Evolutionary conservation across 108 stramenopile genomes (phyloP).

Genomic region (Aurantiochytrium sp.): DNA sequence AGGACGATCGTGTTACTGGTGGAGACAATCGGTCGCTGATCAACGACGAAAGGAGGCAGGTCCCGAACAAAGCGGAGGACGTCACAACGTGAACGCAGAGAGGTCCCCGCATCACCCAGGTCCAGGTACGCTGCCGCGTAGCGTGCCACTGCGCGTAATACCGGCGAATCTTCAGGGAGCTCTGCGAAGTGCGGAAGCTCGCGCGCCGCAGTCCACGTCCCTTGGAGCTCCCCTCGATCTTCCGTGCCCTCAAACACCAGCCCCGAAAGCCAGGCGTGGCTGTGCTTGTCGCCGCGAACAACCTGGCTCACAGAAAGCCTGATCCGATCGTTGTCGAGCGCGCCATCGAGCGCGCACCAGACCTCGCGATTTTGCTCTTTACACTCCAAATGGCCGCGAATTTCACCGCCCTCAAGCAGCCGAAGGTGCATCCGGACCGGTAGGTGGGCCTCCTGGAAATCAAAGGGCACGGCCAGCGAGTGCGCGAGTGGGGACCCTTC

Average conservation of each 20-base stretch:
- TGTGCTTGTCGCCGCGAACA: not conserved
- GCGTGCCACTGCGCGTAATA: not conserved
- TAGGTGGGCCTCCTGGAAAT: not conserved
- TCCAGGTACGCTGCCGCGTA: not conserved
- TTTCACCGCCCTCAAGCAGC: not conserved
- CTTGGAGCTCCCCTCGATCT: not conserved
- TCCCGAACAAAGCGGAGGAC: not conserved
- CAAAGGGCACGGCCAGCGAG: not conserved
- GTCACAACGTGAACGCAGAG: not conserved
- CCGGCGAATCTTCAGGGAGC: not conserved
- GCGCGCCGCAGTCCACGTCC: not conserved
- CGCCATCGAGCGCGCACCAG: not conserved
- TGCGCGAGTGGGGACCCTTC: not conserved
- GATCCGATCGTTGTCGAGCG: not conserved
- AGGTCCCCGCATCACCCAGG: not conserved
- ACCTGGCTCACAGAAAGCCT: not conserved
- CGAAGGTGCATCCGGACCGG: not conserved
- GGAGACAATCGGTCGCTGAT: not conserved
- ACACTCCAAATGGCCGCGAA: not conserved
- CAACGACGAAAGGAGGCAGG: not conserved
- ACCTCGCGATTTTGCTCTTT: not conserved
- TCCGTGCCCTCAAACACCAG: not conserved
- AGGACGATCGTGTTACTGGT: not conserved
- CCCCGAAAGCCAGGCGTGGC: not conserved
- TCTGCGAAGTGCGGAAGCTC: not conserved